phyloP scores from a whole-genome alignment of 2,329 filamentous ascomycete genomes.

The Aotearoamyces nothofagi region DNA sequence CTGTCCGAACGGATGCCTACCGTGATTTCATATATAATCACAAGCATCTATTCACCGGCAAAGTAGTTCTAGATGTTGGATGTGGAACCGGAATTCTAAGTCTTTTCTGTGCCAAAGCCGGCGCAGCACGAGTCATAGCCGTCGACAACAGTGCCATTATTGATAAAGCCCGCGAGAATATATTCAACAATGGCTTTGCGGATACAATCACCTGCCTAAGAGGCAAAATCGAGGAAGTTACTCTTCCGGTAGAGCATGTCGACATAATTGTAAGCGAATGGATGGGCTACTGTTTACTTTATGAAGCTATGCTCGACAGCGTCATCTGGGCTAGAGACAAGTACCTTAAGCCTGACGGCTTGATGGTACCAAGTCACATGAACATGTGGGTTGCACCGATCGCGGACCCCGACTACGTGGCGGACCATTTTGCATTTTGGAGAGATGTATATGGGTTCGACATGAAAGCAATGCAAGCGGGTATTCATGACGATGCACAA shows the following conservation, averaged over 20 bases:
- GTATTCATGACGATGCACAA: constrained; percentile 69
- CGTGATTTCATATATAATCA: constrained; percentile 90
- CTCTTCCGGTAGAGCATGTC: constrained; percentile 61
- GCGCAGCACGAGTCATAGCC: constrained; percentile 72
- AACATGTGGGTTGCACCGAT: constrained; percentile 73
- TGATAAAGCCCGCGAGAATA: constrained; percentile 69
- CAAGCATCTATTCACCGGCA: constrained; percentile 73
- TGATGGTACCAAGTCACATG: constrained; percentile 77
- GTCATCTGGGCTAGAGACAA: constrained; percentile 78
- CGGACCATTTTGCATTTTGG: constrained; percentile 75
- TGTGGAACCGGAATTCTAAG: constrained; percentile 79
- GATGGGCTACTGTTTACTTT: constrained; percentile 93
- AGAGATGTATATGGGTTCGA: constrained; percentile 87
- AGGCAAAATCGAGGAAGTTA: constrained; percentile 80
- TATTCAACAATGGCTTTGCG: constrained; percentile 65
- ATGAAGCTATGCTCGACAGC: constrained; percentile 91
- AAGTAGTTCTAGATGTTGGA: constrained; percentile 80
- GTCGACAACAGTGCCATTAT: constrained; percentile 91
- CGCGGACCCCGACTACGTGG: constrained; percentile 60
- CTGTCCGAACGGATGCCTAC: constrained; percentile 78
- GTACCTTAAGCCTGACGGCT: constrained; percentile 65
- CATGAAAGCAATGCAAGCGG: constrained; percentile 78
- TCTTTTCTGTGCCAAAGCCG: constrained; percentile 88
- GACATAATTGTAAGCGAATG: constrained; percentile 95
- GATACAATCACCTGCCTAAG: constrained; percentile 64